Base-by-base conservation (phyloP, 2,329 filamentous ascomycete genomes). In the Colletotrichum chrysophilum region DNA sequence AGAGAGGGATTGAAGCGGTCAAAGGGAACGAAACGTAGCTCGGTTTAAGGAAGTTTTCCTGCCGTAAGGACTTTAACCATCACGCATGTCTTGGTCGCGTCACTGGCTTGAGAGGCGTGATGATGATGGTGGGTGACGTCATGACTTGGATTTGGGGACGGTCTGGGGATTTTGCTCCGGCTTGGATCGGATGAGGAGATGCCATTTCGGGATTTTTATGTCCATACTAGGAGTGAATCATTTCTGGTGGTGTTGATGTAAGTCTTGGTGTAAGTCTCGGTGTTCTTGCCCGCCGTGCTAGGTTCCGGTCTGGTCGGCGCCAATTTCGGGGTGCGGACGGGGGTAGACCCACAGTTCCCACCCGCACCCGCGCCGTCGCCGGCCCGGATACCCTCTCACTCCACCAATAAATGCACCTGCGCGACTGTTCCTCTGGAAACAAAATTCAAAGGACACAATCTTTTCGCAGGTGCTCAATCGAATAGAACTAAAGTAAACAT, bases 71-170 rank as follows among this genome's bases (percentile, higher is more conserved):
- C 14, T 52, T 62, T 28, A n/a, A 21, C 16, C 28, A 13, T 28
- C 65, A n/a, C 5, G 69, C 34, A 65, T 56, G 28, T 67, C n/a
- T 72, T 58, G 70, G 16, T 74, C 74, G 74, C 74, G 74, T 76
- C 74, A 76, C 70, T 38, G 48, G 30, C 61, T 58, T 26, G 13
- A 12, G 43, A 72, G 26, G 52, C 32, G 70, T 34, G 43, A 21
- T 30, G 36, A 76, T 76, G 74, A 75, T 76, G 74, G 36, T 32
- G 34, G 26, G 64, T 76, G 74, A 76, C 74, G 74, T 76, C 74
- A 76, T 71, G 74, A 76, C 74, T 76, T 66, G 36, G 28, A 43
- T 38, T 64, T 18, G 6, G 21, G 32, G 32, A 38, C 21, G 0
- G 43, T 1, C 43, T 48, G 43, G 43, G 43, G 21, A 12, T 30